Conservation (phyloP, 202 grass and related monocot genomes). For the Miscanthus sacchariflorus region DNA sequence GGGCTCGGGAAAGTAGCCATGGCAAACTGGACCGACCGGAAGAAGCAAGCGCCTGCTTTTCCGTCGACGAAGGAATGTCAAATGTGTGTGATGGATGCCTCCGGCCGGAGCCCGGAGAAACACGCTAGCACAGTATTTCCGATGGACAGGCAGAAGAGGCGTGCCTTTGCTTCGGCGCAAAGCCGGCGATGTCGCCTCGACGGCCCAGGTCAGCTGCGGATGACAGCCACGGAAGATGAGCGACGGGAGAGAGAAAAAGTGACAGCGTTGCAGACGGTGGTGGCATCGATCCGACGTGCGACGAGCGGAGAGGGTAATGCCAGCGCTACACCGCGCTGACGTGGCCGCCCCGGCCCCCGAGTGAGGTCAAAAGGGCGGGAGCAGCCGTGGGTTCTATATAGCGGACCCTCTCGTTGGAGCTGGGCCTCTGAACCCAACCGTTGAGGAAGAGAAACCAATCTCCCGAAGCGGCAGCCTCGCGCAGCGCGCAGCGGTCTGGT, state of each 20-base stretch:
- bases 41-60: constrained; percentile 7
- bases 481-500: background rate
- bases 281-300: constrained; percentile 1
- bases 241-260: background rate
- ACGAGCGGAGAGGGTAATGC: constrained; percentile 33
- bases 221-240: constrained; percentile 31
- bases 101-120: background rate
- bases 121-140: background rate
- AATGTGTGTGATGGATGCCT: background rate
- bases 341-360: background rate
- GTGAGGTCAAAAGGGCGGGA: background rate
- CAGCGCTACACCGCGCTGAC: background rate
- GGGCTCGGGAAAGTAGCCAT: constrained; percentile 40
- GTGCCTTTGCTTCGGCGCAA: background rate
- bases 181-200: background rate
- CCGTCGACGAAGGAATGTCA: background rate
- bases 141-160: background rate
- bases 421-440: background rate
- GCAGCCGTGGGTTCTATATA: constrained; percentile 11
- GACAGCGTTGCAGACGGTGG: background rate
- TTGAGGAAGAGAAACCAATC: background rate
- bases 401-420: background rate
- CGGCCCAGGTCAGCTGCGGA: background rate
- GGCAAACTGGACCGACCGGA: constrained; percentile 33
- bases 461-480: background rate